Evolutionary conservation across 352 stramenopile genomes (phyloP), one percentile per base, ranked within the genome.

Genomic region (Pythium phragmitis): DNA sequence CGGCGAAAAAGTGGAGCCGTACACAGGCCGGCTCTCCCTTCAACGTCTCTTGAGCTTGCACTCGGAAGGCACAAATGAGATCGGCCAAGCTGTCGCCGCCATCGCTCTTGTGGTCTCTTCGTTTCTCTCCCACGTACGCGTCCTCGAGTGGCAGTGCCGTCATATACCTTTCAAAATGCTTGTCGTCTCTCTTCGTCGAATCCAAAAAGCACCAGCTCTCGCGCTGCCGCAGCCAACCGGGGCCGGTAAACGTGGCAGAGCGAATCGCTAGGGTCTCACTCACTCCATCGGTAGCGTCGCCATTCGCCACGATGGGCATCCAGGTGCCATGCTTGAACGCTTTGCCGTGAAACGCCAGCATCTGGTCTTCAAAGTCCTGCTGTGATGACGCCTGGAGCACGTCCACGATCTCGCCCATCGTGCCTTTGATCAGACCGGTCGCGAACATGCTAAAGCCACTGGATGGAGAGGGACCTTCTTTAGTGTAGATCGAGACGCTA

Each of bases 181-280:
- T 5, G 7, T 3, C 2, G 7, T 17, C 23, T 11, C 37, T 54
- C n/a, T 41, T 11, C 3, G 39, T 34, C 8, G 42, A 42, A 13
- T 70, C 64, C 14, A 70, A 36, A 30, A 57, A 70, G 34, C 57
- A 70, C 64, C 57, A 70, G 11, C 53, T 36, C n/a, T 70, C 57
- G 34, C 57, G 19, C 33, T 36, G 42, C 1, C 41, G 21, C 14
- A 60, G 34, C 64, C 49, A 66, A 16, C 14, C 7, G 14, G 23
- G 19, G 16, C 30, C 28, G 23, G 48, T 28, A 17, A 65, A 65
- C 11, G 48, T 58, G 4, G 48, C 48, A 14, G 19, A 30, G 0
- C 58, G 58, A 7, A 65, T 23, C 7, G 58, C 58, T n/a, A 69
- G 48, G 2, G 57, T 26, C 1, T 28, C 19, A 19, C 30, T 16